phyloP scores from a whole-genome alignment of 2,329 filamentous ascomycete species.

The Colletotrichum paranaense region DNA sequence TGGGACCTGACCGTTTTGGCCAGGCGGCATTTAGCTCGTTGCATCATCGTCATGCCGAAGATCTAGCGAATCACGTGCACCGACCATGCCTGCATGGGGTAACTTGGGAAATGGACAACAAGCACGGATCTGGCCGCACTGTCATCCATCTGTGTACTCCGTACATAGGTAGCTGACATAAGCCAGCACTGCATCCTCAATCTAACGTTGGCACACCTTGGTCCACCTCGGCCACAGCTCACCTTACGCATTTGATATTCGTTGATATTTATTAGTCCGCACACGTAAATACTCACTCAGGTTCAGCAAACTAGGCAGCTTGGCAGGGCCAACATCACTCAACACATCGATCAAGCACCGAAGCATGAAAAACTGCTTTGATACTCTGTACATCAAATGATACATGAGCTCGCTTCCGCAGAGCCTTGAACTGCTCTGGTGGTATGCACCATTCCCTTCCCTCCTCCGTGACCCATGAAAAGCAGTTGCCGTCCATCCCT shows the following conservation, averaged over 20 bases:
- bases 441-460: slow-evolving; percentile 22
- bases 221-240: not conserved
- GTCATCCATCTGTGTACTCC: too few relatives aligned
- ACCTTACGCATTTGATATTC: too few relatives aligned
- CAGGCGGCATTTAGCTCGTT: slow-evolving; percentile 38
- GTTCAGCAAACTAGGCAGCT: not conserved
- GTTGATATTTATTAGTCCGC: too few relatives aligned
- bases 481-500: slow-evolving; percentile 28
- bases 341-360: not conserved
- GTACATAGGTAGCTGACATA: not conserved
- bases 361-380: slow-evolving; percentile 1
- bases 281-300: not conserved
- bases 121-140: not conserved
- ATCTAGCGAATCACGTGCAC: slow-evolving; percentile 39
- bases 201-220: not conserved
- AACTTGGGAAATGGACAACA: not conserved
- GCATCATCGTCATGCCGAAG: slow-evolving; percentile 43
- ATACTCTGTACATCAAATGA: slow-evolving; percentile 22
- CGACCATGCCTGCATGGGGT: too few relatives aligned
- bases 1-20: slow-evolving; percentile 41
- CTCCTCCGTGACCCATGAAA: not conserved
- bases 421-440: not conserved
- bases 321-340: not conserved
- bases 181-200: not conserved
- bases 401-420: slow-evolving; percentile 20